Percentiles rank a stretch among this genome's conserved stretches.
These are phyloP conservation scores for Earliella scabrosa DNA, from an alignment of 1,284 basidiomycete genomes.

Conservation along the genomic window DNA sequence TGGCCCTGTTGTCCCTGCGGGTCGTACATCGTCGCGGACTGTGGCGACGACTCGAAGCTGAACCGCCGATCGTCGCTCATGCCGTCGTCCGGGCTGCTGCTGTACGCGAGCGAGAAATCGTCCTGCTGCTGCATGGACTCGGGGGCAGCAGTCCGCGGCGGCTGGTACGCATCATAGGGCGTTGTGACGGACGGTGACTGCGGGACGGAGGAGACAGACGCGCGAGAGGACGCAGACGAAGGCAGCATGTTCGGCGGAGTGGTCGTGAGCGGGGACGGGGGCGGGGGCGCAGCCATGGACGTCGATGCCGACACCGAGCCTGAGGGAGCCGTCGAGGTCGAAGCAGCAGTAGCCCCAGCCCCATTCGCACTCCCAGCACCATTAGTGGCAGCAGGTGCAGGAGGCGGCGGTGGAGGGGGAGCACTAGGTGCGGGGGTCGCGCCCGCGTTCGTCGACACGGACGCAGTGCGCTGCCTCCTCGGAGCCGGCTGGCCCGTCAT, in stretches of 20 bases:
- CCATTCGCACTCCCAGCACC: too few species aligned
- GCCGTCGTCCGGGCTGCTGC: constrained; percentile 22
- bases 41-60: constrained; percentile 26
- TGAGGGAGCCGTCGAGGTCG: background rate
- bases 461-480: constrained; percentile 27
- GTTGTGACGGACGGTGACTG: constrained; percentile 16
- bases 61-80: constrained; percentile 24
- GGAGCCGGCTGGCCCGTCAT: constrained; percentile 24
- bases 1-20: constrained; percentile 12
- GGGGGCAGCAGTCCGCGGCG: constrained; percentile 8
- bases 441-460: constrained; percentile 19
- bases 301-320: constrained; percentile 3
- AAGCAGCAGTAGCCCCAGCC: background rate
- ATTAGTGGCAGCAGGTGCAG: background rate
- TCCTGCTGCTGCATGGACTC: constrained; percentile 17
- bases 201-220: constrained; percentile 8
- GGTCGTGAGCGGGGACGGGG: constrained; percentile 16
- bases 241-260: constrained; percentile 9
- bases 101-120: constrained; percentile 30
- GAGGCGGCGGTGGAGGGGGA: constrained; percentile 6
- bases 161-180: constrained; percentile 18
- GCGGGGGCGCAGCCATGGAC: background rate
- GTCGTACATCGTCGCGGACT: constrained; percentile 24
- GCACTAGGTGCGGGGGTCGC: constrained; percentile 12
- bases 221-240: background rate